Evolutionary conservation across 192 early-diverging fungal species (phyloP).

Genomic region (Mortierella hygrophila): DNA sequence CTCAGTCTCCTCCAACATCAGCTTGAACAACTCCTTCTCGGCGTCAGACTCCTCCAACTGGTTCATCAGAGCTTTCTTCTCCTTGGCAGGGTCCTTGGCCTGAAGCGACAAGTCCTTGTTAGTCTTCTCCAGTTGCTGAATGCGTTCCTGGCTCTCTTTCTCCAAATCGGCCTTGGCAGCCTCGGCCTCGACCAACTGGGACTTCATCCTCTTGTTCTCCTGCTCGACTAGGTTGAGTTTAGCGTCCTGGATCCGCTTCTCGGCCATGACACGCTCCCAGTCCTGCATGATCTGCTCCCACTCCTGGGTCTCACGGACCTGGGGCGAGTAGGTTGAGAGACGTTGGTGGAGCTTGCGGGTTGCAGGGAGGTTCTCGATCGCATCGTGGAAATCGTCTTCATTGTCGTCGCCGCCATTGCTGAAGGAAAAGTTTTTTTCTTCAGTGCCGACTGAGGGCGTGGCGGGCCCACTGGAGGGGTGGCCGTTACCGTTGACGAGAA

Average conservation of each 20-base stretch:
- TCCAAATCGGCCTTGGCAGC: constrained; percentile 28
- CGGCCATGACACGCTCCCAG: constrained; percentile 56
- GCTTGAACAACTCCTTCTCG: constrained; percentile 53
- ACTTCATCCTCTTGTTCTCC: constrained; percentile 54
- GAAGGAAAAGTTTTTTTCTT: constrained; percentile 33
- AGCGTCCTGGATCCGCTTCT: constrained; percentile 55
- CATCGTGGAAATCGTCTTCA: constrained; percentile 40
- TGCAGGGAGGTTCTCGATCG: constrained; percentile 34
- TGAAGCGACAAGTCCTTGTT: constrained; percentile 39
- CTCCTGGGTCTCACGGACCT: constrained; percentile 45
- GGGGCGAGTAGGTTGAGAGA: constrained; percentile 43
- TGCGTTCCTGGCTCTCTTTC: constrained; percentile 39
- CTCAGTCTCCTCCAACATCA: constrained; percentile 55
- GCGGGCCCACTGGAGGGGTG: constrained; percentile 11
- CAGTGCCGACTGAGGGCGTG: constrained; percentile 20
- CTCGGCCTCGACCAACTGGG: constrained; percentile 36
- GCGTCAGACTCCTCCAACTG: constrained; percentile 50
- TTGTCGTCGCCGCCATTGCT: constrained; percentile 32
- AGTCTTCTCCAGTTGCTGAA: constrained; percentile 30
- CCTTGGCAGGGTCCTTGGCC: constrained; percentile 47
- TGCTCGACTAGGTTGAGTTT: constrained; percentile 52
- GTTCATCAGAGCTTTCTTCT: constrained; percentile 43
- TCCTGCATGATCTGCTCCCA: constrained; percentile 58
- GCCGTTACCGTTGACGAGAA: constrained; percentile 31
- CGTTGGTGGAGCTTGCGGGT: constrained; percentile 53